phyloP scores from a whole-genome alignment of 1,139 yeast species.

The Kluyveromyces sp. region DNA sequence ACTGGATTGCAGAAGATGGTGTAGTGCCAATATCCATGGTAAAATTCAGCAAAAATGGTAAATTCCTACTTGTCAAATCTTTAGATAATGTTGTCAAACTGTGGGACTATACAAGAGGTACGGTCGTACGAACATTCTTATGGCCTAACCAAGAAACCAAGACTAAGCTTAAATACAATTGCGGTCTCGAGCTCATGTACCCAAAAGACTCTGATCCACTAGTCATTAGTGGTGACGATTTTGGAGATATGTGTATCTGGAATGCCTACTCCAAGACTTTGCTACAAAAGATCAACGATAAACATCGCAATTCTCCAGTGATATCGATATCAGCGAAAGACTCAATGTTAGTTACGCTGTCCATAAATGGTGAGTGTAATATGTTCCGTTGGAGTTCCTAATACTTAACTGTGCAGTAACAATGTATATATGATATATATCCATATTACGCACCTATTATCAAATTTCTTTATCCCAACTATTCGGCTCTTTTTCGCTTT shows the following conservation, averaged over 20 bases:
- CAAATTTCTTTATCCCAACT: too few relatives aligned
- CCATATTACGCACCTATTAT: neutral
- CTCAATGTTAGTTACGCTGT: constrained; percentile 38
- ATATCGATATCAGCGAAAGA: constrained; percentile 40
- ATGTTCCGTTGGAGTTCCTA: constrained; percentile 20
- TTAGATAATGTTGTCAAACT: constrained; percentile 70
- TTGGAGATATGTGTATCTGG: constrained; percentile 60
- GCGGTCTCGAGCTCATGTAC: constrained; percentile 44
- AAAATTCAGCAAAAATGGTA: constrained; percentile 73
- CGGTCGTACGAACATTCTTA: constrained; percentile 65
- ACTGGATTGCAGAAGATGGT: constrained; percentile 47
- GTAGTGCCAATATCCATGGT: constrained; percentile 76
- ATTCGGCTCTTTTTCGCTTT: too few relatives aligned
- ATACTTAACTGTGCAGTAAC: neutral
- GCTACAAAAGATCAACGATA: constrained; percentile 32
- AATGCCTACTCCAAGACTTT: constrained; percentile 61
- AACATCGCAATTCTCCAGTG: constrained; percentile 34
- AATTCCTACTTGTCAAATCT: constrained; percentile 68
- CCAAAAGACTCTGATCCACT: constrained; percentile 29
- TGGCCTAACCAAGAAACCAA: constrained; percentile 14
- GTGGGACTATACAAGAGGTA: constrained; percentile 78
- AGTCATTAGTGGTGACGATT: constrained; percentile 58
- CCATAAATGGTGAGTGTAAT: constrained; percentile 35
- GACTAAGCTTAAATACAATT: constrained; percentile 23
- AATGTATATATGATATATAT: neutral